Percentiles rank a stretch among this genome's conserved stretches.
These are phyloP conservation scores for Usnea hakonensis DNA, from an alignment of 495 filamentous ascomycete species.

Conservation along the genomic window DNA sequence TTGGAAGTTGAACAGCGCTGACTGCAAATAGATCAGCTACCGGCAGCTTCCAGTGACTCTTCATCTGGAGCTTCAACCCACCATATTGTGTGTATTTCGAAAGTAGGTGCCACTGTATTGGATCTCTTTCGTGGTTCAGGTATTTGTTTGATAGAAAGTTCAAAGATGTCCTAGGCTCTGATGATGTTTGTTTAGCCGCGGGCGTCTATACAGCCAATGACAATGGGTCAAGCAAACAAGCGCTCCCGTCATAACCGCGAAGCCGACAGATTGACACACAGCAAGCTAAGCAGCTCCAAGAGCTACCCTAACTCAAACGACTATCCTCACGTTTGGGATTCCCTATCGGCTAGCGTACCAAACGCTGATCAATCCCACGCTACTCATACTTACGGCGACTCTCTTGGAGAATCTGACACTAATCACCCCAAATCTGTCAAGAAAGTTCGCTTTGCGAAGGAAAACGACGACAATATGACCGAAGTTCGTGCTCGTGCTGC, in stretches of 20 bases:
- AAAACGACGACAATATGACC: conserved; percentile 33
- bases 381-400: not conserved
- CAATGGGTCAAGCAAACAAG: not conserved
- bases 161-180: not conserved
- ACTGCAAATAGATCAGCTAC: conserved; percentile 43
- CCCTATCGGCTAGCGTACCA: not conserved
- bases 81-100: not conserved
- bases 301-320: too few relatives aligned
- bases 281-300: too few relatives aligned
- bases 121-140: not conserved
- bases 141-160: not conserved
- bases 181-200: not conserved
- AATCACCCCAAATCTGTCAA: not conserved
- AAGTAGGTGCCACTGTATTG: not conserved
- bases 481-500: conserved; percentile 70
- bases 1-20: conserved; percentile 97
- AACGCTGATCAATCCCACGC: not conserved
- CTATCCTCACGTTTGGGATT: not conserved
- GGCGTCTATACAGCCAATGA: not conserved
- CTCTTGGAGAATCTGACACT: not conserved
- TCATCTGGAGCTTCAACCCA: not conserved
- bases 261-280: not conserved
- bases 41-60: not conserved
- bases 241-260: not conserved
- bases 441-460: not conserved